Base-by-base conservation (phyloP, 2,329 filamentous ascomycete genomes). In the Berkeleyomyces rouxiae region DNA sequence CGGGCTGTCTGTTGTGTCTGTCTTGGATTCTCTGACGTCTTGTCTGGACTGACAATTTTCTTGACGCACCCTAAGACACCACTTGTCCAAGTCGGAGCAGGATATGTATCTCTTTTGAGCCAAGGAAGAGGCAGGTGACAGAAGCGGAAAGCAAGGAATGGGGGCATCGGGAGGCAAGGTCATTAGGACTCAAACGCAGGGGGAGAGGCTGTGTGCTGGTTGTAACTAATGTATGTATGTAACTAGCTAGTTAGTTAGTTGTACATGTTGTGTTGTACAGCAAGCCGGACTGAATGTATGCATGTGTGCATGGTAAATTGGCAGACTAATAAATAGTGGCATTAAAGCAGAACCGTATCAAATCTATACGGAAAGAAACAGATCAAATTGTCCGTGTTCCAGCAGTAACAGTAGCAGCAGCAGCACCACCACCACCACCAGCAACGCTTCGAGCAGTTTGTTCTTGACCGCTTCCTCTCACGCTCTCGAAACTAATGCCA, bases 81-180 rank as follows among this genome's bases (percentile, higher is more conserved):
- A 23, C 23, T 23, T 23, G 23, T 23, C 23, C 23, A 23, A 23
- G 43, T n/a, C 16, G 43, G 4, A n/a, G 43, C 4, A 46, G 43
- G 11, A n/a, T 5, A 46, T n/a, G 43, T n/a, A n/a, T 46, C 11
- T 46, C 11, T 46, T 46, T n/a, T 46, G 43, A 16, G 53, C 36
- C 53, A 42, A 16, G 53, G 37, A 40, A n/a, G 47, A 43, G 40
- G 58, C 58, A 59, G 43, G 42, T 59, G 58, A 47, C 58, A 59
- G 42, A 59, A 47, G 40, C 58, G 58, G 58, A 31, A 59, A 59
- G 43, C 58, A 59, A 31, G 58, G 58, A 59, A 42, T 31, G 16
- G 40, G 16, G 40, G 16, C 53, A 42, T 16, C 53, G 39, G 53
- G 53, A 39, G 37, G 36, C 40, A 58, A 37, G 55, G 3, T n/a